Base-by-base conservation (phyloP, 768 basidiomycete genomes). In the Termitomyces sp. region DNA sequence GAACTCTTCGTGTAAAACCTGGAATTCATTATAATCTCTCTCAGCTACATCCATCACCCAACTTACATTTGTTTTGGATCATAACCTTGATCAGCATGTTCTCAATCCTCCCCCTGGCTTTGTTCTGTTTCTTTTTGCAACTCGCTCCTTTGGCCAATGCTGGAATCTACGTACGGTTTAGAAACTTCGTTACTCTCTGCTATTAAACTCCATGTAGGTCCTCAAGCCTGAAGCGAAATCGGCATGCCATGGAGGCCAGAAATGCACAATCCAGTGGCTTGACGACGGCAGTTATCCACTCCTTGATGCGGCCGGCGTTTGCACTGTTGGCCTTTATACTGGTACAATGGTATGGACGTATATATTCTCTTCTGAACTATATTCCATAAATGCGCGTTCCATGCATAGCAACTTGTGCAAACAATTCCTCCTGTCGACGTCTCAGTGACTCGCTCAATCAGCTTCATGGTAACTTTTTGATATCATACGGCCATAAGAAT, bases 251-350 rank as follows among this genome's bases (percentile, higher is more conserved):
- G 88, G 73, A 26, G 84, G 82, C 11, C 68, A 81, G 60, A 59
- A 77, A 6, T 87, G 85, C 69, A 68, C 66, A 0, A 76, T 90
- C 7, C 56, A 74, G 46, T 91, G 87, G 88, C 58, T 82, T 1
- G 88, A 92, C 55, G 74, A 91, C 60, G 88, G 88, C 18, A 40
- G 59, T 10, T 38, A 55, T 1, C 88, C 89, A 3, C 67, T 82
- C 18, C 60, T 79, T n/a, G 43, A 71, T 6, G 57, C 64, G 35
- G 78, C 90, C 49, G 86, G 87, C 3, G 66, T 79, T 0, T 77
- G 80, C 52, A 70, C 71, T 3, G 76, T 87, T 53, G 85, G 74
- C 1, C 69, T 92, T 33, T 90, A 80, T 60, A 77, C 76, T n/a
- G 84, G 83, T 9, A 66, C 78, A 8, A 66, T 74, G 70, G 86